These are phyloP conservation scores for Linderniella brevidens DNA, from an alignment of 257 asterid species.

Conservation along the genomic window DNA sequence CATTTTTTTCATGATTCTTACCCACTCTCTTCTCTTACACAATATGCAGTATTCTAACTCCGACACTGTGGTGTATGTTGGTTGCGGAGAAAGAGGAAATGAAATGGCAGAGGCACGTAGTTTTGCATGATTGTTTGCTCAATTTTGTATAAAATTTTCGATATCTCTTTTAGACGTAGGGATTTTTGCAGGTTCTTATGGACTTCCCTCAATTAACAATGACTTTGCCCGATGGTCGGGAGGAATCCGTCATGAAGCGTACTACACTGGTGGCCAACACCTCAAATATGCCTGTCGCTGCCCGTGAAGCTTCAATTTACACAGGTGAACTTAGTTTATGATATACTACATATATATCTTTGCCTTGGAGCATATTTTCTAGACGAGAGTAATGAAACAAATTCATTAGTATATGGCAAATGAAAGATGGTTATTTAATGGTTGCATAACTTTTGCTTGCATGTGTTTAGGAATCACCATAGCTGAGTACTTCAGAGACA, in stretches of 20 bases:
- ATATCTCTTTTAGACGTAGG: slow-evolving; percentile 9
- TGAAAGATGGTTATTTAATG: too few relatives aligned
- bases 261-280: slow-evolving; percentile 98
- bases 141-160: slow-evolving; percentile 3
- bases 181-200: slow-evolving; percentile 78
- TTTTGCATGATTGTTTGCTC: slow-evolving; percentile 14
- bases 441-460: slow-evolving; percentile 10
- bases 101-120: slow-evolving; percentile 95
- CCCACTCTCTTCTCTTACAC: too few relatives aligned
- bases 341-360: background rate
- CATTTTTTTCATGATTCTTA: background rate
- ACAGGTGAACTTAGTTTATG: slow-evolving; percentile 36
- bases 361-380: background rate
- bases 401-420: too few relatives aligned
- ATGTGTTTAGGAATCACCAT: slow-evolving; percentile 75
- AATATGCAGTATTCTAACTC: slow-evolving; percentile 77
- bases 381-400: too few relatives aligned
- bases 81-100: slow-evolving; percentile 99
- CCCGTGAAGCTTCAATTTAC: slow-evolving; percentile 99
- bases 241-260: slow-evolving; percentile 99
- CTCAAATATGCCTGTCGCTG: slow-evolving; percentile 99
- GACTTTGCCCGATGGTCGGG: slow-evolving; percentile 99
- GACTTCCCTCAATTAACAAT: slow-evolving; percentile 99
- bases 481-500: slow-evolving; percentile 98
- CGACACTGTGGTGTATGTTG: slow-evolving; percentile 95